phyloP scores from a whole-genome alignment of 106 monocot species.

The Cymbidium sinense region DNA sequence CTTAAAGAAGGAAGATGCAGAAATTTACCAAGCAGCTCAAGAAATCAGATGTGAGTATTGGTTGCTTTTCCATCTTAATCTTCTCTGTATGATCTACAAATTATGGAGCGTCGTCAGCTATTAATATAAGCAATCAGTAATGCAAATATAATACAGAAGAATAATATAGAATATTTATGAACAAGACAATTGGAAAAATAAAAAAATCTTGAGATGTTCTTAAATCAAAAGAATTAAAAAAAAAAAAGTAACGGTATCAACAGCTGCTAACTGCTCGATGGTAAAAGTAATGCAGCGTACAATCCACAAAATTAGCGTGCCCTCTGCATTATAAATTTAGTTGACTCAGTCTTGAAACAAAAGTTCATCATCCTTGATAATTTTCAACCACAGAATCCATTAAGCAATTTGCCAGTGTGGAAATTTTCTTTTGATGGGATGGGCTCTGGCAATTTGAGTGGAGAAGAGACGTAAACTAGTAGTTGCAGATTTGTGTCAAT shows the following conservation, averaged over 20 bases:
- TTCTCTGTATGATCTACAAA: slow-evolving; percentile 18
- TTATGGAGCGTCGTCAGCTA: neutral
- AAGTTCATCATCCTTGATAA: neutral
- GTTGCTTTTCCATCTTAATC: slow-evolving; percentile 9
- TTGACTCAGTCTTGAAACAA: neutral
- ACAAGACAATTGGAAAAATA: neutral
- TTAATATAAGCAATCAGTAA: slow-evolving; percentile 1
- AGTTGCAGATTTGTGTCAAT: no score
- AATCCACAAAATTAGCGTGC: neutral
- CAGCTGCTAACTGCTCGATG: neutral
- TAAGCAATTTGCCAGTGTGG: neutral
- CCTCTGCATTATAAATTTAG: neutral
- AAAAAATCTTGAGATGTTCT: no score
- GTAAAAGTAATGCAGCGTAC: neutral
- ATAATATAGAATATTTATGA: neutral
- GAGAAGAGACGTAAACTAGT: no score
- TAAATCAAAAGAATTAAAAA: no score
- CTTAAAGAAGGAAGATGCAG: neutral
- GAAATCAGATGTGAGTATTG: slow-evolving; percentile 15
- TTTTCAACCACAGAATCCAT: neutral
- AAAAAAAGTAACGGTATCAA: neutral
- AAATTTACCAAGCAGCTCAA: slow-evolving; percentile 36
- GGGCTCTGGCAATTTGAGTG: neutral
- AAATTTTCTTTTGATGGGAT: neutral
- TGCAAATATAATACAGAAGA: neutral